Evolutionary conservation across 2,329 filamentous ascomycete species (phyloP).

Genomic region (Ophiostoma sp.): DNA sequence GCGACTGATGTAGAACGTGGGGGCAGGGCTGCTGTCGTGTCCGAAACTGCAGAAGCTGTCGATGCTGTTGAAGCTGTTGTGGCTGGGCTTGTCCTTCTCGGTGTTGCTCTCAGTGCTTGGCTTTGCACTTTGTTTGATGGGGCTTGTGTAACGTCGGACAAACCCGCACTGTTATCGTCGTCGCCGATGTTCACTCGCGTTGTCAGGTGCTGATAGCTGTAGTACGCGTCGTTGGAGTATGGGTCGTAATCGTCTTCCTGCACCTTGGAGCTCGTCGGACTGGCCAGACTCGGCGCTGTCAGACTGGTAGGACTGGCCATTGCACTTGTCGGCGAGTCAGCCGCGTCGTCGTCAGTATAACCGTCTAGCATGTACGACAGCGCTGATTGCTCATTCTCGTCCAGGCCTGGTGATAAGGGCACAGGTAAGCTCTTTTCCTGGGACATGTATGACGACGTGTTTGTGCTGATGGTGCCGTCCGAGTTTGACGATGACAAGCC

Average conservation of each 20-base stretch:
- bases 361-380: slow-evolving; percentile 25
- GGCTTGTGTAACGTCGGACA: slow-evolving; percentile 6
- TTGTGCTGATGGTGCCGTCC: slow-evolving; percentile 36
- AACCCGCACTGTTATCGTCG: background rate
- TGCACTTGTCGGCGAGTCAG: background rate
- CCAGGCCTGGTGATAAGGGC: slow-evolving; percentile 11
- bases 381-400: slow-evolving; percentile 16
- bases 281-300: background rate
- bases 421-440: slow-evolving; percentile 30
- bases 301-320: background rate
- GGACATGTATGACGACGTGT: slow-evolving; percentile 31
- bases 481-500: slow-evolving; percentile 31
- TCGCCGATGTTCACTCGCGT: background rate
- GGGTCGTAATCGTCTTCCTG: slow-evolving; percentile 19
- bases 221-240: slow-evolving; percentile 13
- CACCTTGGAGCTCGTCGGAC: slow-evolving; percentile 4
- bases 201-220: slow-evolving; percentile 13
- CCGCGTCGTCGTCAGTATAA: slow-evolving; percentile 18
- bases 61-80: background rate
- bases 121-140: slow-evolving; percentile 10
- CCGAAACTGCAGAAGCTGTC: background rate
- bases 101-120: background rate
- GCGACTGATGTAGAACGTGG: background rate
- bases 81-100: background rate
- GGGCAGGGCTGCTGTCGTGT: background rate